These are phyloP conservation scores for Spathaspora gorwiae DNA, from an alignment of 805 yeast species.

Conservation along the genomic window DNA sequence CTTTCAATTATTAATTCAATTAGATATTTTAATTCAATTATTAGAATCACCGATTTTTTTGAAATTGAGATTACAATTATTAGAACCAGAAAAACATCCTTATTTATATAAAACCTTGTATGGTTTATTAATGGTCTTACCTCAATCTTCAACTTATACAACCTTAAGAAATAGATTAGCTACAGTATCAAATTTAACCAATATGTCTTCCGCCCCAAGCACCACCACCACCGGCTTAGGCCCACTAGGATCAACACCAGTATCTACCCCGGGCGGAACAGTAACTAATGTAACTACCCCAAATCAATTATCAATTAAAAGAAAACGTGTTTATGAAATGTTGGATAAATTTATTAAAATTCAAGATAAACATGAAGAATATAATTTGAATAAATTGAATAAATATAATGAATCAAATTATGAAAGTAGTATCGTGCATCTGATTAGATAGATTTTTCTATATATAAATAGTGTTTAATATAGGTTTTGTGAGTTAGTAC, in stretches of 20 bases:
- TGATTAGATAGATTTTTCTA: not conserved
- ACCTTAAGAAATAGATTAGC: slow-evolving; percentile 68
- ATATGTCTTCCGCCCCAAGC: slow-evolving; percentile 6
- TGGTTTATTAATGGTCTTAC: slow-evolving; percentile 88
- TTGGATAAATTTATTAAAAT: slow-evolving; percentile 34
- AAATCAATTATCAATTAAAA: slow-evolving; percentile 29
- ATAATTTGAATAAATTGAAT: not conserved
- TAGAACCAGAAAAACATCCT: slow-evolving; percentile 81
- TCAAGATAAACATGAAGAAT: slow-evolving; percentile 29
- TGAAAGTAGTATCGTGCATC: slow-evolving; percentile 1
- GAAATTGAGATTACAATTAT: slow-evolving; percentile 76
- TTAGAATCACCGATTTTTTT: slow-evolving; percentile 92
- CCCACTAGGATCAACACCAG: slow-evolving; percentile 13
- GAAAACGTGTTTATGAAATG: slow-evolving; percentile 38
- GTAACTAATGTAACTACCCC: slow-evolving; percentile 11
- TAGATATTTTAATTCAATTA: slow-evolving; percentile 84
- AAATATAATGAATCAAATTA: slow-evolving; percentile 1
- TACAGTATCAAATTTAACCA: slow-evolving; percentile 10
- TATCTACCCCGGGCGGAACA: slow-evolving; percentile 7
- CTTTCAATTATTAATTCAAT: slow-evolving; percentile 80
- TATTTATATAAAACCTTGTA: slow-evolving; percentile 81
- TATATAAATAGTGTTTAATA: too few relatives aligned
- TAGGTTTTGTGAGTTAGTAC: too few relatives aligned
- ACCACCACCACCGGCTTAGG: slow-evolving; percentile 2
- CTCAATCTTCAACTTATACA: slow-evolving; percentile 89